Percentiles rank a stretch among this genome's conserved stretches.
Conservation (phyloP, 306 rosid species). For the Glycine tomentella region DNA sequence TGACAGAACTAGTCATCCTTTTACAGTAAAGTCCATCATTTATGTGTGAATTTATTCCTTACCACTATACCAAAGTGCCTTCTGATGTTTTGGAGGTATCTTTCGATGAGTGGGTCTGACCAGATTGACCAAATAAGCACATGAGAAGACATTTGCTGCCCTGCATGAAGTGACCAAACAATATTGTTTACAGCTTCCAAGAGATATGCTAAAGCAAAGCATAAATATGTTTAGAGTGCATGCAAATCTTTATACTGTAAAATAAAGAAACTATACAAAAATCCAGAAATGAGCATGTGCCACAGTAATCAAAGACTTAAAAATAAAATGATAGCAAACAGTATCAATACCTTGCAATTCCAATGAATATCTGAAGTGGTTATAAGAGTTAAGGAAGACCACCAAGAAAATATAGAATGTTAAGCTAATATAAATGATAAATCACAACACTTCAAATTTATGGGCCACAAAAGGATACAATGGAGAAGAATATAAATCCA, state of each 20-base stretch:
- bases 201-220: conserved; percentile 30
- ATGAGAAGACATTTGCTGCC: conserved; percentile 94
- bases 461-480: conserved; percentile 76
- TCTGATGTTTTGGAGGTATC: conserved; percentile 86
- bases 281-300: conserved; percentile 33
- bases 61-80: conserved; percentile 99
- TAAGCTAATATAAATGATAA: conserved; percentile 30
- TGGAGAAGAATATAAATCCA: conserved; percentile 97
- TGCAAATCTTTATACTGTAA: background rate
- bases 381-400: conserved; percentile 68
- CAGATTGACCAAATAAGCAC: conserved; percentile 92
- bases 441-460: conserved; percentile 29
- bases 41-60: conserved; percentile 45
- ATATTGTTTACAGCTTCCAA: conserved; percentile 30
- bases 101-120: conserved; percentile 79
- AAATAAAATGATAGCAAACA: conserved; percentile 11
- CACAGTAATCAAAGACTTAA: conserved; percentile 33
- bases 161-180: conserved; percentile 59
- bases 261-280: conserved; percentile 37
- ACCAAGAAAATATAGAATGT: conserved; percentile 24
- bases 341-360: conserved; percentile 82
- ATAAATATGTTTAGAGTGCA: conserved; percentile 2
- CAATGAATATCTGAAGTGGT: conserved; percentile 78
- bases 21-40: conserved; percentile 33
- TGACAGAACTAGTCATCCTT: conserved; percentile 35